These are phyloP conservation scores for Ophiostoma populinum DNA, from an alignment of 2,329 filamentous ascomycete genomes.

Conservation along the genomic window DNA sequence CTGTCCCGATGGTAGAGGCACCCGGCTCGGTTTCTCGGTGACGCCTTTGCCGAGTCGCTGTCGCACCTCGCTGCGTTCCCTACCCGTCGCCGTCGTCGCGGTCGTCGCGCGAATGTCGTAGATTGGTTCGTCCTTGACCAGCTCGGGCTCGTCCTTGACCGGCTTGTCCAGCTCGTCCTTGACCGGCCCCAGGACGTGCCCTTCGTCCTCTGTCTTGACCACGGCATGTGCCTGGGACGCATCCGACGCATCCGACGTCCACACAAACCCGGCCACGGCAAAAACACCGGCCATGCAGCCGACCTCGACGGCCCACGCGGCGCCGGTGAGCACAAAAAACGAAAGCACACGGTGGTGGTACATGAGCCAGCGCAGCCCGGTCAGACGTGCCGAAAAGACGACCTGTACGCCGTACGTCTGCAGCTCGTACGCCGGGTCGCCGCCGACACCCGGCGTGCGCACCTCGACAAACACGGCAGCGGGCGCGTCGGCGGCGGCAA, in stretches of 20 bases:
- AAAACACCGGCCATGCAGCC: slow-evolving; percentile 48
- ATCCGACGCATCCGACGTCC: too few species aligned
- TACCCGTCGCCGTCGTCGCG: too few species aligned
- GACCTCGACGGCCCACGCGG: slow-evolving; percentile 68
- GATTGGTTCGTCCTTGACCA: background rate
- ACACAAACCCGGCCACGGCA: slow-evolving; percentile 28
- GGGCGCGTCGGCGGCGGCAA: slow-evolving; percentile 28
- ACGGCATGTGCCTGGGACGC: too few species aligned
- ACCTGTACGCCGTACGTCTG: slow-evolving; percentile 60
- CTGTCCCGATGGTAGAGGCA: too few species aligned
- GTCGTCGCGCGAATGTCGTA: background rate
- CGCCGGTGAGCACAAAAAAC: slow-evolving; percentile 47
- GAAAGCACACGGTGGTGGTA: slow-evolving; percentile 60
- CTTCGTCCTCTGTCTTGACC: background rate
- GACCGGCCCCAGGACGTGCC: background rate
- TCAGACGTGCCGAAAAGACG: slow-evolving; percentile 55
- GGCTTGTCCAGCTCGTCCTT: background rate
- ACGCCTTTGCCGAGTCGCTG: too few species aligned
- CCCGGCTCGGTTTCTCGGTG: too few species aligned
- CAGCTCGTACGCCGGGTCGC: slow-evolving; percentile 29
- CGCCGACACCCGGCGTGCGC: slow-evolving; percentile 23
- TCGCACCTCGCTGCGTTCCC: too few species aligned
- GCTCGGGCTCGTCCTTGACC: background rate
- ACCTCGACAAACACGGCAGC: slow-evolving; percentile 42
- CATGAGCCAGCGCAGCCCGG: slow-evolving; percentile 70